Percentiles rank a stretch among this genome's conserved stretches.
Evolutionary conservation across 306 rosid species (phyloP).

Genomic region (Fragaria vesca): DNA sequence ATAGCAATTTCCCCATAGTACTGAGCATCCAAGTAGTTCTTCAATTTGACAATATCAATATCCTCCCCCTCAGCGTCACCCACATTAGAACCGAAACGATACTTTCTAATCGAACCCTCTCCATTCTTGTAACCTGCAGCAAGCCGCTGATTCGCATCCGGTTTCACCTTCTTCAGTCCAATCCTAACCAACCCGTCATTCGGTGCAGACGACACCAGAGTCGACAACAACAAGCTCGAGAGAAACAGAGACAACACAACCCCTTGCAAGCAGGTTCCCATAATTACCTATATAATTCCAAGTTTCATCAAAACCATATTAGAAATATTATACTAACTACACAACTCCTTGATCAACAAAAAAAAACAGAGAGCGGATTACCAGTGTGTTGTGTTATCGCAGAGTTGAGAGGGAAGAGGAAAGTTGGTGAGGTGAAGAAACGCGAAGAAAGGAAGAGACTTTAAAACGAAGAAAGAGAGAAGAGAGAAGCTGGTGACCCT

Average conservation of each 20-base stretch:
- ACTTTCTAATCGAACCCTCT: slow-evolving; percentile 40
- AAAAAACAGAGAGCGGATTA: too few species aligned
- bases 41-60: slow-evolving; percentile 53
- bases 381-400: not conserved
- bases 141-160: slow-evolving; percentile 37
- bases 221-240: slow-evolving; percentile 48
- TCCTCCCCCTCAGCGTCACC: slow-evolving; percentile 27
- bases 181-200: slow-evolving; percentile 60
- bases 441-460: not conserved
- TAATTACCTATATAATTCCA: slow-evolving; percentile 37
- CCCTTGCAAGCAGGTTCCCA: slow-evolving; percentile 46
- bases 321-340: too few species aligned
- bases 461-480: not conserved
- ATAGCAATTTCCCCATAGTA: slow-evolving; percentile 81
- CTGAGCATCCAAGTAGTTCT: slow-evolving; percentile 93
- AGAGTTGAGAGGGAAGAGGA: slow-evolving; percentile 6
- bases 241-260: slow-evolving; percentile 43
- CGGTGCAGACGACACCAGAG: slow-evolving; percentile 43
- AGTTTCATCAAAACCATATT: too few species aligned
- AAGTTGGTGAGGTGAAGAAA: slow-evolving; percentile 18
- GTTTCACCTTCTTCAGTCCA: slow-evolving; percentile 61
- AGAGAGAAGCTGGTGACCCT: not conserved
- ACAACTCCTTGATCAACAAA: too few species aligned
- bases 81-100: slow-evolving; percentile 29
- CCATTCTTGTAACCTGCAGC: slow-evolving; percentile 40